Evolutionary conservation across 805 yeast genomes (phyloP), one percentile per base, ranked within the genome.

Genomic region (Saccharomycopsis babjevae): DNA sequence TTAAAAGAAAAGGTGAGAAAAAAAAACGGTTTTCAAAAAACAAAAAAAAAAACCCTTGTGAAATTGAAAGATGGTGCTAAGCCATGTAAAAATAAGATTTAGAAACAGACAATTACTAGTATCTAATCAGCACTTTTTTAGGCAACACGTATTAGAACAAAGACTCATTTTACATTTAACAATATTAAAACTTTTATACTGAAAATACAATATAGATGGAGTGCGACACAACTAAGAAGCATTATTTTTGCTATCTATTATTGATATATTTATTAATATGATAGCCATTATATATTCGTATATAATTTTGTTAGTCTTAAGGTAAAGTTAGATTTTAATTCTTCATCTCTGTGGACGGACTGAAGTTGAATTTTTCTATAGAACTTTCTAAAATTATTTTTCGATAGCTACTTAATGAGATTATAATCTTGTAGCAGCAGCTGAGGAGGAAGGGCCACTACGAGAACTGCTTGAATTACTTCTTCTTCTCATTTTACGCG

Each of bases 401-500:
- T 34, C 36, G 10, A 32, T 32, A 6, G 8, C 10, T 32, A 6
- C 10, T 32, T 5, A 34, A 7, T 34, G 4, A n/a, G n/a, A n/a
- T 34, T 4, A 4, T 22, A 22, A 46, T 25, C 52, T 22, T 22
- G 52, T n/a, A 46, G 52, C 30, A 46, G 32, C 52, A 1, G 46
- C 16, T 13, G 46, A n/a, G 5, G 32, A 25, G 13, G 52, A 13
- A 10, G 52, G 52, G 7, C 32, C 52, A 25, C 28, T 46, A 56
- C 60, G 28, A 39, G 64, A 25, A 58, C 61, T 42, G 25, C 62
- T 63, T 50, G 62, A 25, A 52, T 64, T 50, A 36, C 63, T 42
- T 61, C 64, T 36, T 56, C 57, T 40, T 60, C 65, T 54, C 57
- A 59, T 58, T n/a, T 40, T 54, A 60, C 65, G 83, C 2, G 97